Evolutionary conservation across 2,329 filamentous ascomycete genomes (phyloP).

Genomic region (Colletotrichum sp.): DNA sequence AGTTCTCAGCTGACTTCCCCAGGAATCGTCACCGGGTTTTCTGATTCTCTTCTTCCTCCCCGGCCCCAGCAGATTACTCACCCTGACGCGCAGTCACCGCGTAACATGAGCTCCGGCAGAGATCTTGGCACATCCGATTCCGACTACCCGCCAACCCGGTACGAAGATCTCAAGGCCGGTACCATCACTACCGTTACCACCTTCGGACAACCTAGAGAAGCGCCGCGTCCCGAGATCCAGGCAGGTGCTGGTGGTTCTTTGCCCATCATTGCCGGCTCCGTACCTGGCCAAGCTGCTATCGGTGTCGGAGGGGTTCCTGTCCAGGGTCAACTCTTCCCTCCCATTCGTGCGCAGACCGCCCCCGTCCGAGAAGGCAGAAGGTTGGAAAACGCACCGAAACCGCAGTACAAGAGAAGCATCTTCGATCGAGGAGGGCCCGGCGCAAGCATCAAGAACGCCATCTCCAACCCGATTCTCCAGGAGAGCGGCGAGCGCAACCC

Average conservation of each 20-base stretch:
- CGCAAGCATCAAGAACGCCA: conserved; percentile 42
- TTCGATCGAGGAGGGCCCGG: conserved; percentile 29
- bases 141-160: conserved; percentile 49
- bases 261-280: conserved; percentile 42
- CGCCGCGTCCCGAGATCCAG: conserved; percentile 24
- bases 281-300: conserved; percentile 35
- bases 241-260: conserved; percentile 30
- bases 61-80: conserved; percentile 32
- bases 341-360: conserved; percentile 36
- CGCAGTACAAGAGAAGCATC: conserved; percentile 30
- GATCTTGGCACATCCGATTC: conserved; percentile 48
- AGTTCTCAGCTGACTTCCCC: neutral
- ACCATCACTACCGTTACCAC: conserved; percentile 40
- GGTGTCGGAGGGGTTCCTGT: conserved; percentile 44
- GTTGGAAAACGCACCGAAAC: conserved; percentile 16
- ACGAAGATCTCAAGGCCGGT: conserved; percentile 53
- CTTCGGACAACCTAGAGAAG: conserved; percentile 38
- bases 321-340: conserved; percentile 46
- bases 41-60: conserved; percentile 34
- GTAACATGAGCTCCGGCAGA: conserved; percentile 35
- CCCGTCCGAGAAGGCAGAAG: conserved; percentile 23
- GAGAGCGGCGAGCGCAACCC: conserved; percentile 40
- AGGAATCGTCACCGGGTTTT: conserved; percentile 43
- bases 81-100: conserved; percentile 41
- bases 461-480: conserved; percentile 55